Conservation (phyloP, 1,139 yeast genomes). For the Blastobotrys capitulatus region DNA sequence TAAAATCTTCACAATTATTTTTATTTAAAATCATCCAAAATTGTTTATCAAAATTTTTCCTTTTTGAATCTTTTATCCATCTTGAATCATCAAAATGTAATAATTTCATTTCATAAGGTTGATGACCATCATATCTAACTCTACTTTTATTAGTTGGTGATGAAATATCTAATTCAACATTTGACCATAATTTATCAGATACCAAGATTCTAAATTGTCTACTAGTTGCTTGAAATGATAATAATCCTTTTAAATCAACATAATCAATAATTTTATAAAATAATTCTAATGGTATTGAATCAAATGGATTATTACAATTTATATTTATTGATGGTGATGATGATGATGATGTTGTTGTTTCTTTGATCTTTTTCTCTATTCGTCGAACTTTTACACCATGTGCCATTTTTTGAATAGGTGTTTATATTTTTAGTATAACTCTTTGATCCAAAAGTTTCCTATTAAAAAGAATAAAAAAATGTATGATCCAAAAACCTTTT, state of each 20-base stretch:
- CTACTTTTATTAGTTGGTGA: no score
- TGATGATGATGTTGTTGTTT: no score
- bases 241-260: conserved; percentile 3
- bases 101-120: no score
- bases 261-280: conserved; percentile 2
- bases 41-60: conserved; percentile 2
- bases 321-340: background rate
- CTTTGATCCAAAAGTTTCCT: no score
- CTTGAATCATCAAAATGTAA: conserved; percentile 6
- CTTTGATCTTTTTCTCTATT: no score
- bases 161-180: conserved; percentile 13
- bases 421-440: no score
- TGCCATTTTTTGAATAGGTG: no score
- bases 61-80: conserved; percentile 10
- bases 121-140: no score
- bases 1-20: conserved; percentile 6
- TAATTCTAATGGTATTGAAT: conserved; percentile 12
- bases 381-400: no score
- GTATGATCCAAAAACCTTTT: no score
- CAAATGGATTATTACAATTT: background rate
- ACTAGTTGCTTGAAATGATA: conserved; percentile 4
- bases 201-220: conserved; percentile 8
- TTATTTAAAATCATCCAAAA: conserved; percentile 14
- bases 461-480: no score
- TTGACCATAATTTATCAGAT: conserved; percentile 12